Conservation (phyloP, 495 filamentous ascomycete genomes). For the Penicillium odoratum region DNA sequence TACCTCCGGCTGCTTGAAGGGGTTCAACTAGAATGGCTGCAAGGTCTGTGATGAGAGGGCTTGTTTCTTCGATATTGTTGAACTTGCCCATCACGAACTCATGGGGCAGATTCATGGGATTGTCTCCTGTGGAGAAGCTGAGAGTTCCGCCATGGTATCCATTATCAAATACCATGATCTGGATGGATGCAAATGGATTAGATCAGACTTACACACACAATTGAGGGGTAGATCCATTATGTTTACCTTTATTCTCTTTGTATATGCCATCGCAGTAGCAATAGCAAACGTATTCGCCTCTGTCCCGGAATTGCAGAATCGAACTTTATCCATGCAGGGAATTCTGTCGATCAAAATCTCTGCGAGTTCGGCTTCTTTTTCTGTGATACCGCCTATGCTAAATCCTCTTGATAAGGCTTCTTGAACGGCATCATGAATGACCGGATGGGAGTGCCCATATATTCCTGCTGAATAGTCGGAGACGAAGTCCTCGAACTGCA, state of each 20-base stretch:
- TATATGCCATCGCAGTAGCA: conserved; percentile 33
- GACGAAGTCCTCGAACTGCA: conserved; percentile 47
- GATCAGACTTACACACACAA: not conserved
- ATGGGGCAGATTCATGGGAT: conserved; percentile 14
- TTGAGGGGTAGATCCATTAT: not conserved
- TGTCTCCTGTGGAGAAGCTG: not conserved
- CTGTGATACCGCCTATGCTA: conserved; percentile 11
- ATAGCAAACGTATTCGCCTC: conserved; percentile 42
- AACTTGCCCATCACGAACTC: conserved; percentile 7
- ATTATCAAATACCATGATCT: conserved; percentile 44
- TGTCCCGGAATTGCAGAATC: conserved; percentile 44
- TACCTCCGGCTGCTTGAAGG: conserved; percentile 58
- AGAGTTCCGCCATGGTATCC: conserved; percentile 56
- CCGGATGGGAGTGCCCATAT: conserved; percentile 46
- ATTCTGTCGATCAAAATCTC: conserved; percentile 26
- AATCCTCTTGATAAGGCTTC: conserved; percentile 18
- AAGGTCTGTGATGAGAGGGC: not conserved
- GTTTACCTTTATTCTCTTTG: conserved; percentile 37
- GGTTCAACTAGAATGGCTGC: conserved; percentile 61
- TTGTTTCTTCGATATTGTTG: conserved; percentile 2
- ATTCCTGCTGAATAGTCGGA: conserved; percentile 46
- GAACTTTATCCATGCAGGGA: conserved; percentile 32
- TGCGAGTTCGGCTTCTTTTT: conserved; percentile 12
- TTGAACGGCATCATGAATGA: conserved; percentile 35
- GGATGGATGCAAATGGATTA: not conserved